Percentiles rank a stretch among this genome's conserved stretches.
These are phyloP conservation scores for Pseudonitzschia pungens DNA, from an alignment of 108 stramenopile species.

Conservation along the genomic window DNA sequence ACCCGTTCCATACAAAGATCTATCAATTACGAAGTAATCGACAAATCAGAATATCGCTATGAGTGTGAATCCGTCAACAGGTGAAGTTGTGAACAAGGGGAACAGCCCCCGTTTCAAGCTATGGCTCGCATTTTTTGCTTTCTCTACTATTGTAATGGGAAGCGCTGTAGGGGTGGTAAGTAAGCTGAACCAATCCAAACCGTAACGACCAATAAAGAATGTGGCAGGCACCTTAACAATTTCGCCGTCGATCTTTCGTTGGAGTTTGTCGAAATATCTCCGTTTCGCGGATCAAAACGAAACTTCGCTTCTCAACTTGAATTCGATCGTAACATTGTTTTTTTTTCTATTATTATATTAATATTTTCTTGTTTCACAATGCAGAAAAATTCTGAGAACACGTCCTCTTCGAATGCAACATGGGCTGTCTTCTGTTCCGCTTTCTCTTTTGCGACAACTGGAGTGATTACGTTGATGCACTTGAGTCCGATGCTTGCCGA, in stretches of 20 bases:
- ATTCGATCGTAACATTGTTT: not conserved
- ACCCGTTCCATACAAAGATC: no score
- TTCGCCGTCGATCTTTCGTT: not conserved
- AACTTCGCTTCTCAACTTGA: not conserved
- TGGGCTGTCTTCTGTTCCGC: slow-evolving; percentile 74
- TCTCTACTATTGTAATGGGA: slow-evolving; percentile 61
- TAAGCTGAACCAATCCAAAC: not conserved
- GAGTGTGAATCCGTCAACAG: slow-evolving; percentile 44
- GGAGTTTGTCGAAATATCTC: not conserved
- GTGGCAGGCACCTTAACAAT: not conserved
- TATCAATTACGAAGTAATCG: not conserved
- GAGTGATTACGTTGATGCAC: slow-evolving; percentile 56
- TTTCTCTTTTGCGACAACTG: slow-evolving; percentile 56
- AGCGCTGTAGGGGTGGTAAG: slow-evolving; percentile 26
- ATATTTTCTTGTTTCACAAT: not conserved
- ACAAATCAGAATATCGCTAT: slow-evolving; percentile 1
- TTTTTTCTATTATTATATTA: not conserved
- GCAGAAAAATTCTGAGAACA: slow-evolving; percentile 32
- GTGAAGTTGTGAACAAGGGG: slow-evolving; percentile 25
- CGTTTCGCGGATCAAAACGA: not conserved
- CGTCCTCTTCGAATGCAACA: slow-evolving; percentile 36
- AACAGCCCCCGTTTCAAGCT: slow-evolving; percentile 67
- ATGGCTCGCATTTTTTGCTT: slow-evolving; percentile 71
- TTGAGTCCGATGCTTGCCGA: slow-evolving; percentile 45
- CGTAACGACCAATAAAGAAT: not conserved